Base-by-base conservation (phyloP, 2,329 filamentous ascomycete species). In the Trichoderma brevicompactum region DNA sequence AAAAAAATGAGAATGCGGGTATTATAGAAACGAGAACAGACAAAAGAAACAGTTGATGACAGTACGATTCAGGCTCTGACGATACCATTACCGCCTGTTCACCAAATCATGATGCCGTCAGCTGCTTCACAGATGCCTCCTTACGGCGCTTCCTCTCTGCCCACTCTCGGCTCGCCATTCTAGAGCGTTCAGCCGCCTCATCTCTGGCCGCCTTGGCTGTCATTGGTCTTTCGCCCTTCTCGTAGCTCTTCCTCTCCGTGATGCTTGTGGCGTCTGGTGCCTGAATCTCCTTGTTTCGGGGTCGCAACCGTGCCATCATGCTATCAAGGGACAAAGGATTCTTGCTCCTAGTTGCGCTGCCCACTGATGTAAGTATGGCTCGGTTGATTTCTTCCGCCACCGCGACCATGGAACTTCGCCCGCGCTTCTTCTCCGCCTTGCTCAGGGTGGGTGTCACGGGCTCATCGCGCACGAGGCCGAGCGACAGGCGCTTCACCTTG, bases 141-240 rank as follows among this genome's bases (percentile, higher is more conserved):
- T 80, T 83, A 17, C 74, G 77, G 43, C 79, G 79, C 72, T 85
- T 83, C 75, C 83, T 87, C 72, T 87, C 85, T 10, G 86, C 86
- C 86, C 87, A 89, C 70, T 87, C 84, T 40, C 86, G 81, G 69
- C 85, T 85, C 66, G 84, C 80, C 72, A 81, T 79, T 62, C 87
- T 81, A 62, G 85, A 86, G 70, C 84, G 80, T 74, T 89, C 86
- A 9, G 87, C 86, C 28, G 87, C 87, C 70, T 87, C 79, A 70
- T 87, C 82, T 50, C 87, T 79, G 7, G 86, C 86, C 63, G 79
- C 71, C 70, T 82, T 85, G 13, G 86, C 82, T 43, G 80, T 78
- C 54, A 77, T 74, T 69, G 89, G 86, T 40, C 85, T 81, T 67
- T 85, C 83, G 8, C 79, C 79, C 69, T 79, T 83, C 72, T 87